Evolutionary conservation across 257 asterid species (phyloP).

Genomic region (Solanum piurae): DNA sequence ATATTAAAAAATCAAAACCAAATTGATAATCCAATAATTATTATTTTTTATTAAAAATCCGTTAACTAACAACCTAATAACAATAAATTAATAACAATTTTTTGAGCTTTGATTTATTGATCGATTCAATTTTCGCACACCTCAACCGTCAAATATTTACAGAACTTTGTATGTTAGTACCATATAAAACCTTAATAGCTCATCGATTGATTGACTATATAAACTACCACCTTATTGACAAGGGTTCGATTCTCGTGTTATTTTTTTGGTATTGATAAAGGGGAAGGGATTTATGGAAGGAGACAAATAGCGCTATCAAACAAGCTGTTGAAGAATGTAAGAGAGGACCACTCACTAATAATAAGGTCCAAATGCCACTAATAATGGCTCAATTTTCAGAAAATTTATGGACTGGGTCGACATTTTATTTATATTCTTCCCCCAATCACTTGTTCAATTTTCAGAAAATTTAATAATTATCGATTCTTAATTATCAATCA

Average conservation of each 20-base stretch:
- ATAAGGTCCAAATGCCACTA: not conserved
- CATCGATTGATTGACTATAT: fast-evolving
- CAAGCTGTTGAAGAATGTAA: not conserved
- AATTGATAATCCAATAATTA: too few relatives aligned
- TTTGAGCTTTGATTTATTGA: too few relatives aligned
- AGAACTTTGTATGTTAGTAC: too few relatives aligned
- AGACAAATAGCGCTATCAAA: not conserved
- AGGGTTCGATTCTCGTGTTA: not conserved
- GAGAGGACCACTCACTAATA: not conserved
- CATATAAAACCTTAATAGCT: not conserved
- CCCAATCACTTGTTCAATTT: not conserved
- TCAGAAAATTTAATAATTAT: not conserved
- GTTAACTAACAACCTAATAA: not conserved
- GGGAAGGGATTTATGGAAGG: not conserved
- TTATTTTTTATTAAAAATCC: too few relatives aligned
- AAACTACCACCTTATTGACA: fast-evolving
- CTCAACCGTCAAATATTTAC: not conserved
- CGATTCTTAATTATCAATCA: not conserved
- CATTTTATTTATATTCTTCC: not conserved
- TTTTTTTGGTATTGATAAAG: not conserved
- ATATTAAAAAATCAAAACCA: too few relatives aligned
- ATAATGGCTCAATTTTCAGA: not conserved
- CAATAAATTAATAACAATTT: too few relatives aligned
- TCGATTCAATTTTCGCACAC: not conserved
- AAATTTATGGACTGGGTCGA: not conserved